Percentiles rank a stretch among this genome's conserved stretches.
These are phyloP conservation scores for Cardamine chenopodiifolia DNA, from an alignment of 345 rosid species.

Conservation along the genomic window DNA sequence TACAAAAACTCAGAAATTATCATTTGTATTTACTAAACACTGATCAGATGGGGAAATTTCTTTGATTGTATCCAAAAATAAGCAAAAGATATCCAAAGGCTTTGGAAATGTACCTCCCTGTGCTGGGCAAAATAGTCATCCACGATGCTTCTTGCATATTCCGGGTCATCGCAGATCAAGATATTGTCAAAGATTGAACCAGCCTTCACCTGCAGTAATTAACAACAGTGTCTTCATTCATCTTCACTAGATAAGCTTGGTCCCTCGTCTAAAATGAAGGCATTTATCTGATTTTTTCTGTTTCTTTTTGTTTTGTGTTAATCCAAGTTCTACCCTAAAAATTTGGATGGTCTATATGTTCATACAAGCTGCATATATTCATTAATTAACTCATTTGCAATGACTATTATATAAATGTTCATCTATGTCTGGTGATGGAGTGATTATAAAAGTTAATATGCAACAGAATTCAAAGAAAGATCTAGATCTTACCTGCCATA, in stretches of 20 bases:
- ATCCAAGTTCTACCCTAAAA: background rate
- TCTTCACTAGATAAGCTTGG: background rate
- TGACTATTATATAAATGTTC: background rate
- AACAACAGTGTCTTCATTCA: constrained; percentile 4
- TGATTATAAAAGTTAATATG: background rate
- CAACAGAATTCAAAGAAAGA: background rate
- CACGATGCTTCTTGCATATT: constrained; percentile 78
- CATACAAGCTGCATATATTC: constrained; percentile 9
- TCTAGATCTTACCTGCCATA: constrained; percentile 75
- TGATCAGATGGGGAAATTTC: background rate
- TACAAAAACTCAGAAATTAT: background rate
- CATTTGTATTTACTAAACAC: constrained; percentile 5
- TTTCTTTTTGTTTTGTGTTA: background rate
- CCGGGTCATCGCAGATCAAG: constrained; percentile 85
- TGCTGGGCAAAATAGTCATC: constrained; percentile 61
- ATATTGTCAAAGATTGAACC: constrained; percentile 90
- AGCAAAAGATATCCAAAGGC: constrained; percentile 22
- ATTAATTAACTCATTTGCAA: background rate
- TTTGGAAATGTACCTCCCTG: constrained; percentile 60
- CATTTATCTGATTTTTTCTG: background rate
- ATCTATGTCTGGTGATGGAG: background rate
- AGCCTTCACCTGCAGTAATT: constrained; percentile 75
- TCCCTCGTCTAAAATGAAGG: background rate
- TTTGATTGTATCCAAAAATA: background rate
- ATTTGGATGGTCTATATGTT: background rate